Base-by-base conservation (phyloP, 805 yeast species). In the Kodamaea restingae region DNA sequence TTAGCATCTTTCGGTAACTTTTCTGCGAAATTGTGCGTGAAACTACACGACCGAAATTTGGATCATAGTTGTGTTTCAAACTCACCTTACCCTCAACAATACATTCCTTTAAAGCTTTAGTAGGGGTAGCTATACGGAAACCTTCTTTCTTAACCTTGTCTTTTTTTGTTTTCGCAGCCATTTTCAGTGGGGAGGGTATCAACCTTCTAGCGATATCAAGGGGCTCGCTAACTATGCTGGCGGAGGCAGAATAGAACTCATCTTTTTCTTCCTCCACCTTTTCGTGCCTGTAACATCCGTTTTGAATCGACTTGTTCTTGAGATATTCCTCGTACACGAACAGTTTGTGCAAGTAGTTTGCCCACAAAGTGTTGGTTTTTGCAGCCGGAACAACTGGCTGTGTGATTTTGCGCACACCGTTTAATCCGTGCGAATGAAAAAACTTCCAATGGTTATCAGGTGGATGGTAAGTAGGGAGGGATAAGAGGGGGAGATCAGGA, bases 291-390 rank as follows among this genome's bases (percentile, higher is more conserved):
- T 20, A 20, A 20, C 5, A 20, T 8, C 22, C 22, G 7, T 5
- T 26, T 12, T 32, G 26, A 11, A 10, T 22, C 7, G 26, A n/a
- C n/a, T n/a, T 28, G 31, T 28, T n/a, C 31, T 15, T 28, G 18
- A 30, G 4, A 12, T 37, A 26, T 26, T 31, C 31, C 25, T 49
- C 43, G 35, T 58, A 59, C 14, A 56, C 39, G 42, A 52, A 48
- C 7, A 36, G 21, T 25, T 40, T 46, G 38, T 58, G 64, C 15
- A 51, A 38, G 41, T 55, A 59, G 18, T 44, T 55, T 18, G 55
- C 51, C 48, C 57, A 39, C 29, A 45, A 41, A 22, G 64, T 59
- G 39, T 54, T 58, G 14, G 64, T 59, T 28, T 46, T 48, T n/a
- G 40, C 35, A 17, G 10, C 15, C n/a, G 40, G 40, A 6, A 24